Base-by-base conservation (phyloP, 1,284 basidiomycete genomes). In the Austropuccinia psidii region DNA sequence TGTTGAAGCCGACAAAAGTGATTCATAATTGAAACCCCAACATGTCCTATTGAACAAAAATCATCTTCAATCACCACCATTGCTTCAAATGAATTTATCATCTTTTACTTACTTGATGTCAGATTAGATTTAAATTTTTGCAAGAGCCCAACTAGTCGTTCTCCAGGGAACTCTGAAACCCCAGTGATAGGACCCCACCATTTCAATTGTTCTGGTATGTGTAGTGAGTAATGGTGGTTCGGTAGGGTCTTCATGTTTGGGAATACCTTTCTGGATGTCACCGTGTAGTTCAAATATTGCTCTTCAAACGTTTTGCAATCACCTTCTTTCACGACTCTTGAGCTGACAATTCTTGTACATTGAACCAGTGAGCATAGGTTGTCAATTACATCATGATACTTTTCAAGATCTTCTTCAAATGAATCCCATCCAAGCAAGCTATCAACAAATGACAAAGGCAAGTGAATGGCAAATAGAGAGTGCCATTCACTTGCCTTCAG, bases 181-280 rank as follows among this genome's bases (percentile, higher is more conserved):
- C 31, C 24, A 50, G 24, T 19, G 19, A 54, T 45, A 35, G 49
- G 64, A 13, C 64, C 64, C 64, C 64, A 66, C n/a, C 33, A 19
- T 49, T 37, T 52, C 5, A 66, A 29, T 31, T 37, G 49, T 17
- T 66, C 47, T 4, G 47, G 64, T 11, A 66, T 54, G 31, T 37
- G 64, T n/a, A 66, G 64, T 17, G 49, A 4, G 27, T 21, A 66
- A 52, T 66, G 64, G 39, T 66, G 64, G 45, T 54, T 66, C 0
- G 64, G 64, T 37, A 21, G 49, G 24, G 39, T 27, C 24, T 66
- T 52, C 11, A 39, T 33, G n/a, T 39, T 33, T 17, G n/a, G 49
- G 35, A 37, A 66, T 17, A 35, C 21, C 43, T 33, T 50, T 50
- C 15, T 9, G n/a, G 54, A 31, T 33, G 45, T 66, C 21, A 31